Percentiles rank a stretch among this genome's conserved stretches.
phyloP scores from a whole-genome alignment of 2,329 filamentous ascomycete species.

The Emmonsiellopsis sp. region DNA sequence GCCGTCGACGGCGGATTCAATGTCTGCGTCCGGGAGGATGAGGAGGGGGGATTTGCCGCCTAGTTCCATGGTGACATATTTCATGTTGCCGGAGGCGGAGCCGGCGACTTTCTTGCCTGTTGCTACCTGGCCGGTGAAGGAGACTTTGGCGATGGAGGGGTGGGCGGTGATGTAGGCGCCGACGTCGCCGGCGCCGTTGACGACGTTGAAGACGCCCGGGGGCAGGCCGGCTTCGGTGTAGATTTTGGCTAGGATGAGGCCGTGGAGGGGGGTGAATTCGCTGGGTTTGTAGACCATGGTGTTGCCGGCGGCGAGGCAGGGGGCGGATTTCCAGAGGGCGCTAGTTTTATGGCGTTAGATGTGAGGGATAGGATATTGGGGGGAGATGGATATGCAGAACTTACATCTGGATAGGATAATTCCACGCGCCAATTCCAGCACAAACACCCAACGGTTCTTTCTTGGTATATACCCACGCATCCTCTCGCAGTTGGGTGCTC shows the following conservation, averaged over 20 bases:
- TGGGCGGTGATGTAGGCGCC: slow-evolving; percentile 68
- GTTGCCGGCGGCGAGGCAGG: slow-evolving; percentile 77
- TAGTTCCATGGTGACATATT: slow-evolving; percentile 86
- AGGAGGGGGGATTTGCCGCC: slow-evolving; percentile 79
- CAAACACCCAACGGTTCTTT: slow-evolving; percentile 78
- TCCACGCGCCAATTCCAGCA: slow-evolving; percentile 83
- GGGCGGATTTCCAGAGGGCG: slow-evolving; percentile 79
- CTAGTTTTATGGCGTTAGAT: slow-evolving; percentile 14
- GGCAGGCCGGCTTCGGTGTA: slow-evolving; percentile 73
- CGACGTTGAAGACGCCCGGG: slow-evolving; percentile 75
- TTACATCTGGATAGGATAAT: slow-evolving; percentile 78
- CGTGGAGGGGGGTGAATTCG: slow-evolving; percentile 80
- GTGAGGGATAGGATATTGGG: not conserved
- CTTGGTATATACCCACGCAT: slow-evolving; percentile 74
- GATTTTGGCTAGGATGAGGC: slow-evolving; percentile 62
- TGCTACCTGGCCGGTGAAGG: slow-evolving; percentile 78
- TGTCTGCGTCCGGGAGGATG: slow-evolving; percentile 68
- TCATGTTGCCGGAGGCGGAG: slow-evolving; percentile 68
- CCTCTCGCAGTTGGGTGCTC: slow-evolving; percentile 61
- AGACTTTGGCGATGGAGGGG: slow-evolving; percentile 69
- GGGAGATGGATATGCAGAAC: slow-evolving; percentile 7
- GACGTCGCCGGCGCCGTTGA: slow-evolving; percentile 70
- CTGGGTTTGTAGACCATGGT: slow-evolving; percentile 88
- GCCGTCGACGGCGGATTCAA: slow-evolving; percentile 74
- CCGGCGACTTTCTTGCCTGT: slow-evolving; percentile 76